These are phyloP conservation scores for Annulohypoxylon stygium DNA, from an alignment of 495 filamentous ascomycete species.

Conservation along the genomic window DNA sequence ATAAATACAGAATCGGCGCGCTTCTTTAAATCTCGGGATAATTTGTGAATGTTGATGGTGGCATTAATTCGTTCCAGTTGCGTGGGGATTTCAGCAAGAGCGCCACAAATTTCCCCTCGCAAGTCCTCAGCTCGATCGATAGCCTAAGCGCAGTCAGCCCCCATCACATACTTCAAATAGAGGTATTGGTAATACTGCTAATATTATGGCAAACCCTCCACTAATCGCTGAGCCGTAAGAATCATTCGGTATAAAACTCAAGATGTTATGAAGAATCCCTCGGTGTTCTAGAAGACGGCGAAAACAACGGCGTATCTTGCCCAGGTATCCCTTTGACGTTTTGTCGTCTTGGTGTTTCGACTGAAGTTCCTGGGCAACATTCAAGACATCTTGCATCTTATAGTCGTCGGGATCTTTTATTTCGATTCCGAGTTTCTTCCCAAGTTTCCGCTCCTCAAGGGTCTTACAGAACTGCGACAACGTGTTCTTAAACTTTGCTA, in stretches of 20 bases:
- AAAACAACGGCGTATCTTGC: constrained; percentile 15
- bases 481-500: not conserved
- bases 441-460: constrained; percentile 4
- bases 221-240: not conserved
- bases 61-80: constrained; percentile 8
- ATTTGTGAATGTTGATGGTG: constrained; percentile 10
- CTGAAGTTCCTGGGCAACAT: constrained; percentile 6
- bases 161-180: not conserved
- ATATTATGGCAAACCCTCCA: constrained; percentile 7
- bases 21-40: constrained; percentile 2
- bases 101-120: constrained; percentile 8
- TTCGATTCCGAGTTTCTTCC: constrained; percentile 16
- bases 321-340: constrained; percentile 5
- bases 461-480: constrained; percentile 19
- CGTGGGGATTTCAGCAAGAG: constrained; percentile 10
- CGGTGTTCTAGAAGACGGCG: constrained; percentile 7
- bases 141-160: not conserved
- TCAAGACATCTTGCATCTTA: constrained; percentile 15
- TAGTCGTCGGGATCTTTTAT: constrained; percentile 9
- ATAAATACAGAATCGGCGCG: constrained; percentile 18
- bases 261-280: constrained; percentile 1
- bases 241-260: constrained; percentile 18
- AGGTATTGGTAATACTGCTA: not conserved
- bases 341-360: constrained; percentile 3
- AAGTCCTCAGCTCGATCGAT: constrained; percentile 11